Evolutionary conservation across 2,329 filamentous ascomycete genomes (phyloP).

Genomic region (Tolypocladium album): DNA sequence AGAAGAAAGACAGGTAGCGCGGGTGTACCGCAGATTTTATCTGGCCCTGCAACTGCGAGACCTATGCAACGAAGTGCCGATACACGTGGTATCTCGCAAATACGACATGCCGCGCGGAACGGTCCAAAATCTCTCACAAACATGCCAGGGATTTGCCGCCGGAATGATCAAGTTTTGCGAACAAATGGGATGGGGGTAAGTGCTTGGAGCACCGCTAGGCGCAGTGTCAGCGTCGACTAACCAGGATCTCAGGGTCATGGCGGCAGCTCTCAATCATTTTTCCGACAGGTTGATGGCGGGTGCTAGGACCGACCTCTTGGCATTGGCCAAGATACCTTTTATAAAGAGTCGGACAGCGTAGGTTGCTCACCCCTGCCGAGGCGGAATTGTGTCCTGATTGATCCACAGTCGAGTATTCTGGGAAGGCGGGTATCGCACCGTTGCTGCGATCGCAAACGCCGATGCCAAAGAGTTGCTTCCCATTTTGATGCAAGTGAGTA

Average conservation of each 20-base stretch:
- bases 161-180: constrained; percentile 74
- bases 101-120: constrained; percentile 60
- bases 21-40: constrained; percentile 64
- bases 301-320: constrained; percentile 58
- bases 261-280: constrained; percentile 64
- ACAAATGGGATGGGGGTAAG: constrained; percentile 61
- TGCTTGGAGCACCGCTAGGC: constrained; percentile 1
- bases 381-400: constrained; percentile 1
- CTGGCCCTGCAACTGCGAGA: constrained; percentile 68
- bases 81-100: constrained; percentile 58
- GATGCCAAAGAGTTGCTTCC: constrained; percentile 57
- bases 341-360: constrained; percentile 68
- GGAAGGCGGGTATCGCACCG: constrained; percentile 63
- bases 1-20: constrained; percentile 47
- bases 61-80: constrained; percentile 64
- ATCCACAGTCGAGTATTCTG: constrained; percentile 46
- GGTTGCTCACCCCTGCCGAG: constrained; percentile 7
- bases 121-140: constrained; percentile 63
- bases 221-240: constrained; percentile 3
- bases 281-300: constrained; percentile 63
- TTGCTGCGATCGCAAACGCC: constrained; percentile 59
- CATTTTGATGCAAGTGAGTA: constrained; percentile 54
- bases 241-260: constrained; percentile 42
- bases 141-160: constrained; percentile 67
- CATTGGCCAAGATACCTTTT: constrained; percentile 60